Conservation (phyloP, 805 yeast species). For the Yarrowia bubula region DNA sequence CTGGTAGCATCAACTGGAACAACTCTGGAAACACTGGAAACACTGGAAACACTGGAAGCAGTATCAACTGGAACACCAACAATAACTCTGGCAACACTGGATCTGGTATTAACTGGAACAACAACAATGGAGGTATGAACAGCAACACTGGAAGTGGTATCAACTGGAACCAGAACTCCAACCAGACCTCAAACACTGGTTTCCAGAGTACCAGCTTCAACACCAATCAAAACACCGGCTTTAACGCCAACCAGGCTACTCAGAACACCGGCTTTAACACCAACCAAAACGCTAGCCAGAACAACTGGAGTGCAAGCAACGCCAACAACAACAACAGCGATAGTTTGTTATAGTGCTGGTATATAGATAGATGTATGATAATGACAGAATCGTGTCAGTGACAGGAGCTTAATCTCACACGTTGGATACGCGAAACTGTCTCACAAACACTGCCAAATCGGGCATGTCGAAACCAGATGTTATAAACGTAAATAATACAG, state of each 20-base stretch:
- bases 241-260: too few relatives aligned
- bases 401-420: too few relatives aligned
- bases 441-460: too few relatives aligned
- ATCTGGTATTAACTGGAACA: conserved; percentile 5
- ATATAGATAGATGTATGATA: background rate
- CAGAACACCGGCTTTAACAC: background rate
- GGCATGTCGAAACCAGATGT: too few relatives aligned
- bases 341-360: conserved; percentile 8
- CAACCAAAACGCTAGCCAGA: background rate
- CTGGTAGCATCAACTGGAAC: background rate
- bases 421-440: too few relatives aligned
- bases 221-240: background rate
- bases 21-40: background rate
- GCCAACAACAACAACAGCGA: conserved; percentile 24
- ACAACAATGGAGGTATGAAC: background rate
- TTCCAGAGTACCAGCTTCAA: background rate
- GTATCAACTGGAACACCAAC: conserved; percentile 1
- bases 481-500: too few relatives aligned
- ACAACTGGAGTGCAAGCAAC: conserved; percentile 9
- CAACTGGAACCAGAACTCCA: background rate
- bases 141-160: background rate
- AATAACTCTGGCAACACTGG: background rate
- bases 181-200: background rate
- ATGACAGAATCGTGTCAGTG: too few relatives aligned
- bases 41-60: background rate